These are phyloP conservation scores for Noccaea bulbosa DNA, from an alignment of 345 rosid genomes.

Conservation along the genomic window DNA sequence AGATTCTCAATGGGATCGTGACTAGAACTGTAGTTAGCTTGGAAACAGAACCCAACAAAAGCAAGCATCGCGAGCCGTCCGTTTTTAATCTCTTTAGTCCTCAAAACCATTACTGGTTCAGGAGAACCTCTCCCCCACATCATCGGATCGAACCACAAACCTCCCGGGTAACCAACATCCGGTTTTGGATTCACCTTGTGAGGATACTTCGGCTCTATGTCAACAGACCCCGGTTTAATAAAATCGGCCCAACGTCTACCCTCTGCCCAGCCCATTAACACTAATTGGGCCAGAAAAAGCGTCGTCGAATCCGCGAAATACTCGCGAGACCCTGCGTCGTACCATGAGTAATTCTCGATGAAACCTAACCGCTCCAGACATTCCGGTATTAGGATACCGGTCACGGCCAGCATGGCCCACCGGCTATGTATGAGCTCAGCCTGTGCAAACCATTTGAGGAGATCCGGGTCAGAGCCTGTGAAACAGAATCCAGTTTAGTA, in stretches of 20 bases:
- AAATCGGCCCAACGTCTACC: constrained; percentile 97
- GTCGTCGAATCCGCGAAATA: constrained; percentile 83
- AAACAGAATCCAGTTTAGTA: constrained; percentile 1
- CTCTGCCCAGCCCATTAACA: constrained; percentile 87
- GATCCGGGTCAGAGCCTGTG: constrained; percentile 86
- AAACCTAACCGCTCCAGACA: constrained; percentile 73
- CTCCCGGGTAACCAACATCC: constrained; percentile 92
- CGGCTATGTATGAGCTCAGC: constrained; percentile 86
- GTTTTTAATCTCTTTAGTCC: constrained; percentile 93
- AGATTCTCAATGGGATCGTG: constrained; percentile 77
- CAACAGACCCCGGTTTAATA: constrained; percentile 78
- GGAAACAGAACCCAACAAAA: constrained; percentile 84
- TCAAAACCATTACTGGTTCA: constrained; percentile 87
- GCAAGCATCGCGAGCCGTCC: constrained; percentile 96
- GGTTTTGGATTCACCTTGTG: constrained; percentile 70
- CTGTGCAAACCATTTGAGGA: constrained; percentile 91
- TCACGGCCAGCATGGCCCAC: constrained; percentile 98
- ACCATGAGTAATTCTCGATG: constrained; percentile 83
- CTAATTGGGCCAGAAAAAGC: constrained; percentile 69
- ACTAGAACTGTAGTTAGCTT: constrained; percentile 71
- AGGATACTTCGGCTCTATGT: constrained; percentile 68
- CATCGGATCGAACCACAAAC: constrained; percentile 85
- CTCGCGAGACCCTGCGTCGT: constrained; percentile 72
- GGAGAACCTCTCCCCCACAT: constrained; percentile 98
- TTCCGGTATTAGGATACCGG: constrained; percentile 87